Percentiles rank a stretch among this genome's conserved stretches.
Conservation (phyloP, 768 basidiomycete genomes). For the Mycena pura region DNA sequence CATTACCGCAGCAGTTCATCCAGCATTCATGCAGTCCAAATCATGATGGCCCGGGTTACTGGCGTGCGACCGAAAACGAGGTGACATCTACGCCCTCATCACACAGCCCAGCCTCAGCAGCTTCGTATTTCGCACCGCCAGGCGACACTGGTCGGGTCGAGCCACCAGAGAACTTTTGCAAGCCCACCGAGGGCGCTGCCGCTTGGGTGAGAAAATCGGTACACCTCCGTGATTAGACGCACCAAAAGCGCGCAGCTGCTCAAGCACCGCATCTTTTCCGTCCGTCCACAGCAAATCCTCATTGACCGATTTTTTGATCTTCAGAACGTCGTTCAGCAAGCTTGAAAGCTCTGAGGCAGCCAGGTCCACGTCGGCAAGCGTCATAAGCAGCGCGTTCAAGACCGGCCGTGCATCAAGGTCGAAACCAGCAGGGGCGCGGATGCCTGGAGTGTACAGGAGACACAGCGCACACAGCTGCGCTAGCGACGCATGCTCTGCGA, state of each 20-base stretch:
- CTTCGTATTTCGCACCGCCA: not conserved
- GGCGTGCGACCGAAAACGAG: too few relatives aligned
- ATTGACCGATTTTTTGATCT: not conserved
- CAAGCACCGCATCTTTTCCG: not conserved
- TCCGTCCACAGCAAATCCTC: constrained; percentile 17
- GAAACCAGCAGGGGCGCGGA: constrained; percentile 10
- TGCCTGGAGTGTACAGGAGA: constrained; percentile 13
- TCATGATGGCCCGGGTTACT: too few relatives aligned
- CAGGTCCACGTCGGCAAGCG: not conserved
- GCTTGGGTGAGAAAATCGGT: not conserved
- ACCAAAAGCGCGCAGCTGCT: not conserved
- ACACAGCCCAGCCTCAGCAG: constrained; percentile 3
- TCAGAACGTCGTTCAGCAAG: not conserved
- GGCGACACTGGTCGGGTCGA: not conserved
- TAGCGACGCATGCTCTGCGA: not conserved
- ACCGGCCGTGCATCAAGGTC: constrained; percentile 3
- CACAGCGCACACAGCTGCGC: not conserved
- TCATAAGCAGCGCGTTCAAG: not conserved
- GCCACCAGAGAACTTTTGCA: not conserved
- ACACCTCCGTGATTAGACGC: not conserved
- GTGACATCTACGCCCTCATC: too few relatives aligned
- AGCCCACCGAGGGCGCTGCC: not conserved
- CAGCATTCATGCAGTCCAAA: too few relatives aligned
- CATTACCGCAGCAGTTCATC: too few relatives aligned
- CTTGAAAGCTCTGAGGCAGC: not conserved